Conservation (phyloP, 331 rosid genomes). For the Malus hybrid region DNA sequence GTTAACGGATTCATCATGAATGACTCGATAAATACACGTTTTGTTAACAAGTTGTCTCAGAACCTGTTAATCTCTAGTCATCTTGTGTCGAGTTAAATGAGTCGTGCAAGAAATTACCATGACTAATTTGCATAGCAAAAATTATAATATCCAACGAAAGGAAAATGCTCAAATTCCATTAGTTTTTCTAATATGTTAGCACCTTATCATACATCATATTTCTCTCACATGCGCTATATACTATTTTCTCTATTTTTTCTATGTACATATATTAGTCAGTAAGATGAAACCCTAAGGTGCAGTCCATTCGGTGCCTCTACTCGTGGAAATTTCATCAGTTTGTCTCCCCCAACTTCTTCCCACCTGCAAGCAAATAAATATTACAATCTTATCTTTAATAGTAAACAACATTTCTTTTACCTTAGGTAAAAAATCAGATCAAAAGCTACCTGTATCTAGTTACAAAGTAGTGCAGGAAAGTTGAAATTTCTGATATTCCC, state of each 20-base stretch:
- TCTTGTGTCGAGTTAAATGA: too few relatives aligned
- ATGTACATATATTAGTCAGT: constrained; percentile 49
- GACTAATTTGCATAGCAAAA: neutral
- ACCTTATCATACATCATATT: constrained; percentile 23
- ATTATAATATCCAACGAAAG: neutral
- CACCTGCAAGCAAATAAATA: constrained; percentile 44
- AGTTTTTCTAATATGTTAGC: constrained; percentile 46
- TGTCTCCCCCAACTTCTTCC: constrained; percentile 97
- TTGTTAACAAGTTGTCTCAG: too few relatives aligned
- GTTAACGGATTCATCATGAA: too few relatives aligned
- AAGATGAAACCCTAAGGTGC: constrained; percentile 70
- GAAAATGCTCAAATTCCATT: constrained; percentile 30
- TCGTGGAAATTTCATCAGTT: constrained; percentile 86
- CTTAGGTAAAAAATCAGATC: neutral
- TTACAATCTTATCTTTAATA: too few relatives aligned
- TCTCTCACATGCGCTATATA: neutral
- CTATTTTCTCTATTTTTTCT: constrained; percentile 16
- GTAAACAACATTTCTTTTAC: neutral
- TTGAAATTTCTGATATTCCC: constrained; percentile 79
- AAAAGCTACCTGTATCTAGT: constrained; percentile 77
- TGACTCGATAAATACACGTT: too few relatives aligned
- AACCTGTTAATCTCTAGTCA: too few relatives aligned
- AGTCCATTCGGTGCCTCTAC: constrained; percentile 95
- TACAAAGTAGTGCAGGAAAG: constrained; percentile 81
- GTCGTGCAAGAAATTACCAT: too few relatives aligned